phyloP scores from a whole-genome alignment of 257 asterid genomes.

The Voacanga thouarsii region DNA sequence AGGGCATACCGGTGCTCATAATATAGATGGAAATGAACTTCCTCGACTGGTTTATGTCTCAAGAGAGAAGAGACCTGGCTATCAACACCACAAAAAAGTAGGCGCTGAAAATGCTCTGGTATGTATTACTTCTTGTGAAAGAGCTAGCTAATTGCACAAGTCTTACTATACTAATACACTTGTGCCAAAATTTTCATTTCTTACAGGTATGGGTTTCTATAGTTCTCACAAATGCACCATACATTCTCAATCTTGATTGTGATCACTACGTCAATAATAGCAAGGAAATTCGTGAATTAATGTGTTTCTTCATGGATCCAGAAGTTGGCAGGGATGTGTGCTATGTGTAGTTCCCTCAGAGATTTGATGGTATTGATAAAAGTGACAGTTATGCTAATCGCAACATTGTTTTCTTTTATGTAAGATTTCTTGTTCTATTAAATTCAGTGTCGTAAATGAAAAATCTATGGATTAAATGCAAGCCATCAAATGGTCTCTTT shows the following conservation, averaged over 20 bases:
- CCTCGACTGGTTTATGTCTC: conserved; percentile 94
- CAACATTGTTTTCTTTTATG: conserved; percentile 94
- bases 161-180: background rate
- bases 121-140: conserved; percentile 4
- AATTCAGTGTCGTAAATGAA: background rate
- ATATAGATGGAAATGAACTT: conserved; percentile 85
- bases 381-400: conserved; percentile 98
- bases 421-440: conserved; percentile 33
- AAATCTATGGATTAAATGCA: background rate
- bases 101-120: conserved; percentile 99
- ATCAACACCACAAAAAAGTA: conserved; percentile 96
- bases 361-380: conserved; percentile 96
- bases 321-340: conserved; percentile 83
- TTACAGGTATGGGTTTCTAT: conserved; percentile 89
- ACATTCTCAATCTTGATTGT: conserved; percentile 91
- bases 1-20: conserved; percentile 84
- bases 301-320: conserved; percentile 98
- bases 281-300: conserved; percentile 92
- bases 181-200: background rate
- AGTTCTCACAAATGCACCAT: conserved; percentile 93
- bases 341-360: conserved; percentile 98
- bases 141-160: background rate
- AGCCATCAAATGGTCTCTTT: background rate
- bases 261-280: conserved; percentile 97
- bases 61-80: conserved; percentile 98